Evolutionary conservation across 768 basidiomycete genomes (phyloP), one percentile per base, ranked within the genome.

Genomic region (Auriscalpium microsporum): DNA sequence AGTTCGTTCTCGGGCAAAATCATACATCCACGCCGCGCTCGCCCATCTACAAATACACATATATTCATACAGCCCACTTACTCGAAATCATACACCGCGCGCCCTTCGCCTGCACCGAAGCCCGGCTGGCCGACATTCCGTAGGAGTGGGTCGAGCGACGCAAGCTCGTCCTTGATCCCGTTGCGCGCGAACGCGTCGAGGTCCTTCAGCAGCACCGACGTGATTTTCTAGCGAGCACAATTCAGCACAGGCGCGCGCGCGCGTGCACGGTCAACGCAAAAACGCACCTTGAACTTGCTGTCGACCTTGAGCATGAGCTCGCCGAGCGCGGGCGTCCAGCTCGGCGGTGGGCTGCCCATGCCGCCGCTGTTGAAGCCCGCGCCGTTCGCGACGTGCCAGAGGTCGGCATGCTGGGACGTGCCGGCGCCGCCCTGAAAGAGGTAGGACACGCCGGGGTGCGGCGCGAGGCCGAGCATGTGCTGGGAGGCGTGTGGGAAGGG

Each of bases 281-380:
- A 28, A 17, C 33, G 36, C 47, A 90, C 91, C 77, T 92, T 94
- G 63, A 95, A 78, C 69, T 88, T 89, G 35, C 76, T 74, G 66
- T 95, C 93, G 45, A 91, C 82, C 70, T 92, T 93, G 44, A 84
- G 61, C 10, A 94, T 77, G 67, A 82, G 79, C 51, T 94, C 92
- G 7, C 81, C 83, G n/a, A 83, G 66, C 9, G 73, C 68, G 9
- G 79, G 71, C 13, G 78, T 82, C 86, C 84, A 88, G 52, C 71
- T 73, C n/a, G 77, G 71, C 14, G 83, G 82, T 0, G 82, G 79
- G 61, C 76, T 78, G 23, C 72, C 72, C 16, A 77, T 56, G 17
- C 67, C 69, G 47, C 67, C 65, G 23, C 59, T 47, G 4, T 68
- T 67, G 54, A 66, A 58, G 54, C 72, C 68, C 10, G 56, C 62